Evolutionary conservation across 2,329 filamentous ascomycete genomes (phyloP).

Genomic region (Paraconiothyrium brasiliense): DNA sequence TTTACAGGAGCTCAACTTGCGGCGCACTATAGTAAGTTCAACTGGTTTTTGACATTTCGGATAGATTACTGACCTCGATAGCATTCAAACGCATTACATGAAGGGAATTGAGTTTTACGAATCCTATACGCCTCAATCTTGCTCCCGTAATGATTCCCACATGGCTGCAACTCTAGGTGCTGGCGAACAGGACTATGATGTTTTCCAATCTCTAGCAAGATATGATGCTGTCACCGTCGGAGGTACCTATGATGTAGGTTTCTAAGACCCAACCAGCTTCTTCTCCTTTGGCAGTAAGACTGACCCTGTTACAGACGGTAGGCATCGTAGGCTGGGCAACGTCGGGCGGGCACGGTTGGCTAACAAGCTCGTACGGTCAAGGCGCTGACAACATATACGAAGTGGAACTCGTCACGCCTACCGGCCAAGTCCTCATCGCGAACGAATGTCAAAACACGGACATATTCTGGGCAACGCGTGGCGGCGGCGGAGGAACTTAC

Average conservation of each 20-base stretch:
- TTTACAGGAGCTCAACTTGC: too few relatives aligned
- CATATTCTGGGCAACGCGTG: constrained; percentile 51
- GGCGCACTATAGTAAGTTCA: too few relatives aligned
- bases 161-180: too few relatives aligned
- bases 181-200: too few relatives aligned
- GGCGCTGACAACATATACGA: constrained; percentile 42
- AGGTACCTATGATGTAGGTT: neutral
- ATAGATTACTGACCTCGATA: too few relatives aligned
- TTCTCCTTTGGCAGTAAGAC: neutral
- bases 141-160: too few relatives aligned
- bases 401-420: constrained; percentile 39
- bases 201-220: too few relatives aligned
- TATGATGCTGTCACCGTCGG: too few relatives aligned
- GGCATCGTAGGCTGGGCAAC: constrained; percentile 42
- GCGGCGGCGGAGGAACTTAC: constrained; percentile 51
- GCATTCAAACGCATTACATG: too few relatives aligned
- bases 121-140: too few relatives aligned
- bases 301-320: constrained; percentile 37
- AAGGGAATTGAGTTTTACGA: too few relatives aligned
- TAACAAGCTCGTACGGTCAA: constrained; percentile 44
- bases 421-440: constrained; percentile 18
- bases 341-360: constrained; percentile 46
- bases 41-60: too few relatives aligned
- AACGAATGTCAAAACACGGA: constrained; percentile 29
- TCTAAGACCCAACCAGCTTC: neutral